Conservation (phyloP, 2,329 filamentous ascomycete genomes). For the Arachnomyces sp. region DNA sequence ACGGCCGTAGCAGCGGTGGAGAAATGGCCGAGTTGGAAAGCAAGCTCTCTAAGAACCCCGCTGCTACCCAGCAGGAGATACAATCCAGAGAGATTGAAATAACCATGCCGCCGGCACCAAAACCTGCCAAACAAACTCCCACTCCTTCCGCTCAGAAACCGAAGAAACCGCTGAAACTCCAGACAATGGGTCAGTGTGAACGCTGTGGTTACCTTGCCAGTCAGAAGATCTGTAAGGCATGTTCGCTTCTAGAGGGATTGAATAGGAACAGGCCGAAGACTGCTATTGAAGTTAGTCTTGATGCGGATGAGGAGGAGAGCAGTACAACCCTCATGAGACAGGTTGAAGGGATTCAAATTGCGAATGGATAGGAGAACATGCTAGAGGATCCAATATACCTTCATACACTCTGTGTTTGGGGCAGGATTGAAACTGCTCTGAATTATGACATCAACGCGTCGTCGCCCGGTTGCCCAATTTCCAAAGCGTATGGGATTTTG, state of each 20-base stretch:
- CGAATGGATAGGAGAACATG: slow-evolving; percentile 21
- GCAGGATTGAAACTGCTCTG: no score
- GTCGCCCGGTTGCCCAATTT: no score
- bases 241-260: slow-evolving; percentile 76
- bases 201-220: slow-evolving; percentile 94
- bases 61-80: slow-evolving; percentile 26
- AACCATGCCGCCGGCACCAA: slow-evolving; percentile 24
- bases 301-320: slow-evolving; percentile 43
- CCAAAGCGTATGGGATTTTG: no score
- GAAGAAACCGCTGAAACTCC: slow-evolving; percentile 54
- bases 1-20: slow-evolving; percentile 58
- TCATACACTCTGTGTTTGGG: no score
- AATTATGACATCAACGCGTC: slow-evolving; percentile 28
- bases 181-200: slow-evolving; percentile 66
- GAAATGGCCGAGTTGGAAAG: slow-evolving; percentile 81
- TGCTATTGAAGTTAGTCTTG: slow-evolving; percentile 35
- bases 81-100: slow-evolving; percentile 61
- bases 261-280: slow-evolving; percentile 62
- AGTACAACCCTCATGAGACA: slow-evolving; percentile 45
- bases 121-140: slow-evolving; percentile 9
- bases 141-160: no score
- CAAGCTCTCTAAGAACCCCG: slow-evolving; percentile 57
- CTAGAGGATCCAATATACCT: no score
- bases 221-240: slow-evolving; percentile 89
- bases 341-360: slow-evolving; percentile 42